Base-by-base conservation (phyloP, 2,329 filamentous ascomycete genomes). In the Stagonosporopsis rhizophila region DNA sequence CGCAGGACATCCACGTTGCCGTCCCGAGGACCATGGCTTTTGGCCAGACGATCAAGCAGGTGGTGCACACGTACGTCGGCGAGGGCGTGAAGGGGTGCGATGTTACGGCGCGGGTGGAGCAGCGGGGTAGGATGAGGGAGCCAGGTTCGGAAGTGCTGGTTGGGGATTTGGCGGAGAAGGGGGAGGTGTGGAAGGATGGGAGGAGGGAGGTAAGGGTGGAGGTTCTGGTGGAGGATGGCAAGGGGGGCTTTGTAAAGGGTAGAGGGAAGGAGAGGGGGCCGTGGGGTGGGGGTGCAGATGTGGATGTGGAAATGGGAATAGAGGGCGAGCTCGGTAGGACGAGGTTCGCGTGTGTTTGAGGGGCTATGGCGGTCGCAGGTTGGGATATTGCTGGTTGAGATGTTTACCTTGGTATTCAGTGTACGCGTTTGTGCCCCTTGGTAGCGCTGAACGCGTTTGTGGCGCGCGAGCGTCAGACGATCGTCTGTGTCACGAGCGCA, bases 391-490 rank as follows among this genome's bases (percentile, higher is more conserved):
- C 30, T 32, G 30, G 30, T 4, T 4, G 3, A 32, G 30, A 32
- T 15, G 14, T 6, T 32, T 15, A 9, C 27, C 3, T 32, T 15
- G 30, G 30, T 32, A 15, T 32, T 32, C 30, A 4, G 3, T 32
- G 30, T 32, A 32, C 30, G 30, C 30, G 30, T 32, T 15, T n/a
- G 14, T 32, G 14, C 14, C 19, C 7, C n/a, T 19, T 32, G 17
- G n/a, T 45, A 32, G 6, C 38, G n/a, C 28, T 44, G 23, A 4
- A 46, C 35, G 41, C 35, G 27, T 30, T 39, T 5, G 12, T 44
- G 28, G 37, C 47, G 37, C 37, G 46, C 28, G 20, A 47, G 17
- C 22, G 27, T 51, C 41, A 32, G 28, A 42, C 42, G 53, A 44
- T 47, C 23, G 14, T 19, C 22, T 14, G 41, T 50, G 28, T 11